Conservation (phyloP, 202 grass and related monocot genomes). For the Hordeum pubiflorum region DNA sequence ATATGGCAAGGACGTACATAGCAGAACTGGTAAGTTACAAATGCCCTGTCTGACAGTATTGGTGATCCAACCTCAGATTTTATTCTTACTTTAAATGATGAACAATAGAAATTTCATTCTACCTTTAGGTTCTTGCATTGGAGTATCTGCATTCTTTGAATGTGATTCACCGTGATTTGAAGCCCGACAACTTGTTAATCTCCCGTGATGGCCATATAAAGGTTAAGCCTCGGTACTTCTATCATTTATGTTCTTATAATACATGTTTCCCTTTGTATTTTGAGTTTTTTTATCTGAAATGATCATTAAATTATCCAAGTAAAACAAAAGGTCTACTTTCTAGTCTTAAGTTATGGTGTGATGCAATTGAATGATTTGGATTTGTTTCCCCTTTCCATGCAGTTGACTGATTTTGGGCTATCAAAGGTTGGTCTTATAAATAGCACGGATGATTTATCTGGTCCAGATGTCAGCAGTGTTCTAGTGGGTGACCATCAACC, state of each 20-base stretch:
- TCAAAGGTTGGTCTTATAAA: constrained; percentile 99
- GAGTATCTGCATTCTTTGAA: constrained; percentile 94
- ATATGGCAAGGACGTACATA: constrained; percentile 86
- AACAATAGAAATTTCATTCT: not conserved
- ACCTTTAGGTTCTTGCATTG: constrained; percentile 68
- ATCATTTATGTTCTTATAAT: not conserved
- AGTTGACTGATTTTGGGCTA: constrained; percentile 98
- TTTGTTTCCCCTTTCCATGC: constrained; percentile 7
- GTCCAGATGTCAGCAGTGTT: constrained; percentile 71
- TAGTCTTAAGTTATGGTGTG: not conserved
- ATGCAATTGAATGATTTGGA: not conserved
- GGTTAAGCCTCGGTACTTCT: constrained; percentile 23
- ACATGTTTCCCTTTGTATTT: not conserved
- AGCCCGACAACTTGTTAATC: constrained; percentile 89
- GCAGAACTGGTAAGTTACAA: constrained; percentile 68
- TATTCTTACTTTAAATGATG: not conserved
- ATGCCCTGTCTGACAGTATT: not conserved
- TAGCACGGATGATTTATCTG: constrained; percentile 94
- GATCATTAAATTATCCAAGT: not conserved
- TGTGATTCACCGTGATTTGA: constrained; percentile 89
- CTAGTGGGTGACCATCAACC: constrained; percentile 58
- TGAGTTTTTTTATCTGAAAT: not conserved
- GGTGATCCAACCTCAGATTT: not conserved
- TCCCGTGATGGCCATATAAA: constrained; percentile 82
- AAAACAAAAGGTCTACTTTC: constrained; percentile 1